These are phyloP conservation scores for Aphanocladium album DNA, from an alignment of 2,329 filamentous ascomycete species.

Conservation along the genomic window DNA sequence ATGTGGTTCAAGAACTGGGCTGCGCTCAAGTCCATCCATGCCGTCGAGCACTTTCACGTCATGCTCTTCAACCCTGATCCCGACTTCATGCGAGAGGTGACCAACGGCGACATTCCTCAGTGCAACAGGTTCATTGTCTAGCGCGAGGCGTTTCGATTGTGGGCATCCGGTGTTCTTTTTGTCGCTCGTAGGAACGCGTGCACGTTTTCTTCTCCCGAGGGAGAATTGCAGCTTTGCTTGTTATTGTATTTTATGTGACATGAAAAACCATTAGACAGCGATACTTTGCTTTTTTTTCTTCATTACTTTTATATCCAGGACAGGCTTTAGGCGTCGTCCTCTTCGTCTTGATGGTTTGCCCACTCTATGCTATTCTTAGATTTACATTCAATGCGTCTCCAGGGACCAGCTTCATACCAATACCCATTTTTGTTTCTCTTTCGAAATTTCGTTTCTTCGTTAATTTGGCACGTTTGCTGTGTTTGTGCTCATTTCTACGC, in stretches of 20 bases:
- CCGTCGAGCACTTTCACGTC: conserved; percentile 91
- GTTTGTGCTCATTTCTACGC: conserved; percentile 48
- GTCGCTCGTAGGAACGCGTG: neutral
- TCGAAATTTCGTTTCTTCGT: neutral
- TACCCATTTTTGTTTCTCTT: neutral
- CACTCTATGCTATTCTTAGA: neutral
- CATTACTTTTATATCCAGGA: neutral
- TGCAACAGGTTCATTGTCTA: conserved; percentile 35
- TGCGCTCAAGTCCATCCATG: conserved; percentile 75
- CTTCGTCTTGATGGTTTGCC: neutral
- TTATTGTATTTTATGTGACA: conserved; percentile 13
- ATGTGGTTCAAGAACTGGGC: conserved; percentile 67
- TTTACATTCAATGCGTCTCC: neutral
- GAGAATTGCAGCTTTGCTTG: neutral
- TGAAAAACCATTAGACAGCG: conserved; percentile 12
- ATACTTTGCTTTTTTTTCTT: conserved; percentile 1
- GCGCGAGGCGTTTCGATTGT: neutral
- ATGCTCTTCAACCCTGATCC: conserved; percentile 77
- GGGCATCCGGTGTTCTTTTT: neutral
- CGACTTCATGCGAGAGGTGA: conserved; percentile 64
- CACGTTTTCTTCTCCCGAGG: neutral
- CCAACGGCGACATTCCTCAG: conserved; percentile 67
- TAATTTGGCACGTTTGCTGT: conserved; percentile 15
- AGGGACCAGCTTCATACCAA: neutral
- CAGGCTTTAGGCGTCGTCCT: neutral